These are phyloP conservation scores for Acrasis kona DNA, from an alignment of 78 protist species.

Conservation along the genomic window DNA sequence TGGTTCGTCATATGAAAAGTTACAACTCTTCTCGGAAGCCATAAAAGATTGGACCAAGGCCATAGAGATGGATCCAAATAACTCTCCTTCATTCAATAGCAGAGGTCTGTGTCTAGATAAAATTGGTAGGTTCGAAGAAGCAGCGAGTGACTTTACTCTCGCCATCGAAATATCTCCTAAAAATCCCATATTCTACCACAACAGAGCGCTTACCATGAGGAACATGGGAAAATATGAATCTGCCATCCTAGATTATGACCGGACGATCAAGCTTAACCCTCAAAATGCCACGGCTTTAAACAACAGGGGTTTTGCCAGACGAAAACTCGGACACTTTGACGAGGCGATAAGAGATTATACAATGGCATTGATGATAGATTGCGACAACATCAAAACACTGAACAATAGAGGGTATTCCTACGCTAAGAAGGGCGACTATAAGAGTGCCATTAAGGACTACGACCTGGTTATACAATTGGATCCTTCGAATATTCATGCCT, in stretches of 20 bases:
- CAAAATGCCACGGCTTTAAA: slow-evolving; percentile 15
- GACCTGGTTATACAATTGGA: slow-evolving; percentile 26
- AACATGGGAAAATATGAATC: slow-evolving; percentile 1
- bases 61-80: slow-evolving; percentile 15
- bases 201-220: slow-evolving; percentile 42
- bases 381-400: slow-evolving; percentile 21
- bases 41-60: slow-evolving; percentile 24
- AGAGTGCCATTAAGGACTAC: slow-evolving; percentile 29
- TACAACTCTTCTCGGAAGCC: slow-evolving; percentile 15
- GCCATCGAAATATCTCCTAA: slow-evolving; percentile 23
- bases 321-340: slow-evolving; percentile 24
- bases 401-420: slow-evolving; percentile 42
- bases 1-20: slow-evolving; percentile 33
- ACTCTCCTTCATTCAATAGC: slow-evolving; percentile 27
- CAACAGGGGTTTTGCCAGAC: slow-evolving; percentile 42
- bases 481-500: slow-evolving; percentile 30
- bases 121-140: slow-evolving; percentile 20
- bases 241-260: slow-evolving; percentile 26
- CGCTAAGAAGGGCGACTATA: slow-evolving; percentile 26
- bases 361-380: background rate
- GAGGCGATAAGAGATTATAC: slow-evolving; percentile 32
- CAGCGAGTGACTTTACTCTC: slow-evolving; percentile 36
- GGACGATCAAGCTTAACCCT: slow-evolving; percentile 28
- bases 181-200: slow-evolving; percentile 39
- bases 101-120: slow-evolving; percentile 38